phyloP scores from a whole-genome alignment of 768 basidiomycete species.

The Kwoniella europaea region DNA sequence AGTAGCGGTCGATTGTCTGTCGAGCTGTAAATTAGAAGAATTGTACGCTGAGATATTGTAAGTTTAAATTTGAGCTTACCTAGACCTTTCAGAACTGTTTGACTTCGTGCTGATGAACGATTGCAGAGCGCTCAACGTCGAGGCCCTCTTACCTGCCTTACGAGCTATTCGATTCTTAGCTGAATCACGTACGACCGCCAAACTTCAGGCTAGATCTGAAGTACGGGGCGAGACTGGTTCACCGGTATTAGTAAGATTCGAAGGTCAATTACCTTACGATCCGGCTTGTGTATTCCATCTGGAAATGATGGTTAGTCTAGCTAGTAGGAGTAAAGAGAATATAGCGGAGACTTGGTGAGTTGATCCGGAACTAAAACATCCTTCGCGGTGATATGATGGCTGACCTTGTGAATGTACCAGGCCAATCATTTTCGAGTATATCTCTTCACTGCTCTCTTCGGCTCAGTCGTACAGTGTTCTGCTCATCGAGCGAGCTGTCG shows the following conservation, averaged over 20 bases:
- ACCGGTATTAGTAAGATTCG: slow-evolving; percentile 32
- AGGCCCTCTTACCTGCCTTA: slow-evolving; percentile 80
- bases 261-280: slow-evolving; percentile 79
- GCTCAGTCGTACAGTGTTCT: slow-evolving; percentile 84
- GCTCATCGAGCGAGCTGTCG: slow-evolving; percentile 90
- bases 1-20: slow-evolving; percentile 92
- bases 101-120: slow-evolving; percentile 7
- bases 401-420: slow-evolving; percentile 59
- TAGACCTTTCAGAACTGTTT: neutral
- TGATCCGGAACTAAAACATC: neutral
- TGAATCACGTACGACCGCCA: slow-evolving; percentile 82
- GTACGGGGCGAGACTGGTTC: slow-evolving; percentile 38
- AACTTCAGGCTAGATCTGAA: slow-evolving; percentile 47
- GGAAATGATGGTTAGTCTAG: slow-evolving; percentile 91
- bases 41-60: slow-evolving; percentile 92
- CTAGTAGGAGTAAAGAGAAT: slow-evolving; percentile 73
- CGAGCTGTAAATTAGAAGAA: slow-evolving; percentile 90
- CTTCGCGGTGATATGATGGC: neutral
- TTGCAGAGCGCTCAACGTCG: slow-evolving; percentile 73
- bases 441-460: slow-evolving; percentile 76
- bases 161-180: slow-evolving; percentile 87
- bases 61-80: slow-evolving; percentile 51
- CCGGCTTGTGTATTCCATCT: slow-evolving; percentile 92
- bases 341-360: slow-evolving; percentile 88
- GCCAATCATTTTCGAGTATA: slow-evolving; percentile 93